phyloP scores from a whole-genome alignment of 2,329 filamentous ascomycete genomes.

The Claviceps pusilla region DNA sequence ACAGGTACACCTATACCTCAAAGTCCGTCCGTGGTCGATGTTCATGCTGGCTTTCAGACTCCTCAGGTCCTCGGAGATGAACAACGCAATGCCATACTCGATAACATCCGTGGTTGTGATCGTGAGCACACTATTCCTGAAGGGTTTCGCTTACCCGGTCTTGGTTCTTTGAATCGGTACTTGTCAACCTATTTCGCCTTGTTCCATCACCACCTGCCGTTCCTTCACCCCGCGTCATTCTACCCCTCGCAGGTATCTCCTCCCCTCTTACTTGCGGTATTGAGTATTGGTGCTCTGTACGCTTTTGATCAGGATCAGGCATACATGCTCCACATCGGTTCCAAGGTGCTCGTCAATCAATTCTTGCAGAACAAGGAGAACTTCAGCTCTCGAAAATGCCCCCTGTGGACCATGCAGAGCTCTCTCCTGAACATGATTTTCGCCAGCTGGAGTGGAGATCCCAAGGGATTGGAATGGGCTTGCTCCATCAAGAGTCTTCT shows the following conservation, averaged over 20 bases:
- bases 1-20: constrained; percentile 57
- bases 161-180: constrained; percentile 75
- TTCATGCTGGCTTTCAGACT: constrained; percentile 51
- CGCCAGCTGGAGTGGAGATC: constrained; percentile 95
- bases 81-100: constrained; percentile 69
- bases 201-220: constrained; percentile 93
- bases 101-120: constrained; percentile 71
- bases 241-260: constrained; percentile 65
- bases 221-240: constrained; percentile 87
- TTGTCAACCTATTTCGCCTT: constrained; percentile 91
- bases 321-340: constrained; percentile 92
- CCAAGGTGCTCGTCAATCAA: constrained; percentile 91
- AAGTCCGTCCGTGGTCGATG: constrained; percentile 56
- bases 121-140: constrained; percentile 70
- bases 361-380: constrained; percentile 97
- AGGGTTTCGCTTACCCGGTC: constrained; percentile 73
- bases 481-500: constrained; percentile 97
- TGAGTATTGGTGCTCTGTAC: constrained; percentile 92
- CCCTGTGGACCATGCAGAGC: constrained; percentile 95
- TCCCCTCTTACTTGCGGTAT: constrained; percentile 69
- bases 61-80: constrained; percentile 76
- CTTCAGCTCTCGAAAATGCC: constrained; percentile 94
- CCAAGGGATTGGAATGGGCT: constrained; percentile 94
- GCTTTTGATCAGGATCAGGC: constrained; percentile 95
- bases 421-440: constrained; percentile 97